Conservation (phyloP, 345 rosid species). For the Nasturtium officinale region DNA sequence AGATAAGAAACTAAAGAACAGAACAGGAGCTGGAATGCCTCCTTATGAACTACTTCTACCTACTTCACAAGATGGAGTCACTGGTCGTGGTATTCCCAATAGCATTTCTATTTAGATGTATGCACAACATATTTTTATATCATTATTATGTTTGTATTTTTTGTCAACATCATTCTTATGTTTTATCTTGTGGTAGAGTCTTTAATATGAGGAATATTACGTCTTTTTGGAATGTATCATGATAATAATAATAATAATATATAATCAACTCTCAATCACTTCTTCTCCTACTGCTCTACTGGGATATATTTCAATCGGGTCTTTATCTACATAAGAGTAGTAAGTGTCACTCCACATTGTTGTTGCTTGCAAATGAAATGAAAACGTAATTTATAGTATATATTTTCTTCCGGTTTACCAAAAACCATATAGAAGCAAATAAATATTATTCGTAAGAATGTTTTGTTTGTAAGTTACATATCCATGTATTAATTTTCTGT, state of each 20-base stretch:
- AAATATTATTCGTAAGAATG: no score
- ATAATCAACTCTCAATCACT: neutral
- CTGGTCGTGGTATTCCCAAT: slow-evolving; percentile 93
- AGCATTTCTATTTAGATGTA: slow-evolving; percentile 74
- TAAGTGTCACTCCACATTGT: no score
- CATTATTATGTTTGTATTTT: neutral
- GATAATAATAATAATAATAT: slow-evolving; percentile 13
- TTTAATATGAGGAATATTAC: slow-evolving; percentile 4
- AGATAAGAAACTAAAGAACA: slow-evolving; percentile 59
- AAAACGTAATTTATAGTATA: no score
- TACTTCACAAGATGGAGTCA: slow-evolving; percentile 82
- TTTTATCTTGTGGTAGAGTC: slow-evolving; percentile 11
- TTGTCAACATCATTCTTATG: no score
- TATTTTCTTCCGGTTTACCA: no score
- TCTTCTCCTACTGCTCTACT: neutral
- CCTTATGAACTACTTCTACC: slow-evolving; percentile 86
- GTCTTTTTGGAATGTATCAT: slow-evolving; percentile 3
- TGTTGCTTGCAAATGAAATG: no score
- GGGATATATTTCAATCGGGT: no score
- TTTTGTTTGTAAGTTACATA: no score
- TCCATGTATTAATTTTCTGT: no score
- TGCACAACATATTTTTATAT: neutral
- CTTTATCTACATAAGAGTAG: no score
- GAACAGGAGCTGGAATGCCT: slow-evolving; percentile 91
- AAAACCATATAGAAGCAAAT: no score